Conservation (phyloP, 352 stramenopile species). For the Pythium aquatile region DNA sequence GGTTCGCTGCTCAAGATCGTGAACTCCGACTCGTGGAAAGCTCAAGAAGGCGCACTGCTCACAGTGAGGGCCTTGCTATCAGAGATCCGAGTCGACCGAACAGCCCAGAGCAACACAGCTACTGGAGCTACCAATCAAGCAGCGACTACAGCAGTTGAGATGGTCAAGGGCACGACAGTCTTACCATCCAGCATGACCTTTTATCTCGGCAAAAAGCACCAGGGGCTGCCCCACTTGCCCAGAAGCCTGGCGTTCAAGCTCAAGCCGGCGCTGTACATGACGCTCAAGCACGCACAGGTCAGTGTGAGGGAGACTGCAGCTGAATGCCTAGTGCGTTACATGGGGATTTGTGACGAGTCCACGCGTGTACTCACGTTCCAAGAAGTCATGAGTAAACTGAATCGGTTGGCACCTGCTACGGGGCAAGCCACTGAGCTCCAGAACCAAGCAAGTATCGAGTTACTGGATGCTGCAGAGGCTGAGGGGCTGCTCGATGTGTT, state of each 20-base stretch:
- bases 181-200: conserved; percentile 19
- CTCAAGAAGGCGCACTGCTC: conserved; percentile 49
- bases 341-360: conserved; percentile 49
- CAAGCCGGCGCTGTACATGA: conserved; percentile 53
- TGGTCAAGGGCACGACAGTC: conserved; percentile 4
- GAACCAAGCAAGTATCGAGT: conserved; percentile 19
- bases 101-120: not conserved
- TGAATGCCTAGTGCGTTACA: conserved; percentile 43
- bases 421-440: not conserved
- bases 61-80: conserved; percentile 36
- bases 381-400: conserved; percentile 75
- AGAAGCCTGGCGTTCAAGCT: conserved; percentile 29
- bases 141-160: not conserved
- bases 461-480: conserved; percentile 53
- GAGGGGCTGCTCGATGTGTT: conserved; percentile 70
- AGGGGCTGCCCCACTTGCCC: not conserved
- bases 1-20: conserved; percentile 41
- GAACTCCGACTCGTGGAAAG: conserved; percentile 34
- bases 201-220: conserved; percentile 30
- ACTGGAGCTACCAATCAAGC: not conserved
- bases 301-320: conserved; percentile 55
- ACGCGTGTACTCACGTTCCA: conserved; percentile 61
- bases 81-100: conserved; percentile 29
- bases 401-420: conserved; percentile 41
- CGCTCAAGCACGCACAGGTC: conserved; percentile 55